Percentiles rank a stretch among this genome's conserved stretches.
These are phyloP conservation scores for Metarhizium anisopliae DNA, from an alignment of 2,329 filamentous ascomycete genomes.

Conservation along the genomic window DNA sequence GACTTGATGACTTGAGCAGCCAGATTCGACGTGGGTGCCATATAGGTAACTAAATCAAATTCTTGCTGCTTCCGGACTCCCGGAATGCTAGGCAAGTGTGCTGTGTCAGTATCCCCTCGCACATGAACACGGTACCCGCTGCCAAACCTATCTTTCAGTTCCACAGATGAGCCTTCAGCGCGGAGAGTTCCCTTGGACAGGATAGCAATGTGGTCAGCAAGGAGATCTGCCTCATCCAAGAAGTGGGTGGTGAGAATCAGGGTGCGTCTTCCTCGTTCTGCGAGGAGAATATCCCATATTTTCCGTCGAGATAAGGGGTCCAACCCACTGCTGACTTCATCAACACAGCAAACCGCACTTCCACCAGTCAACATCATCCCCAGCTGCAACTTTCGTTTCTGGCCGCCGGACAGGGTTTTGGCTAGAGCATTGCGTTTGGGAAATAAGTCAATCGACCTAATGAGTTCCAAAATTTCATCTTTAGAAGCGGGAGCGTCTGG, in stretches of 20 bases:
- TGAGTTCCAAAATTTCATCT: conserved; percentile 52
- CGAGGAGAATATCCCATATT: conserved; percentile 88
- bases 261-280: conserved; percentile 71
- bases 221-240: conserved; percentile 82
- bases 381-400: conserved; percentile 85
- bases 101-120: conserved; percentile 45
- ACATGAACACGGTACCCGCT: conserved; percentile 79
- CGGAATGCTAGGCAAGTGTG: conserved; percentile 40
- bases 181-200: conserved; percentile 77
- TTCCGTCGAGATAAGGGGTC: conserved; percentile 81
- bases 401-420: conserved; percentile 77
- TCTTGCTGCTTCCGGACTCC: conserved; percentile 48
- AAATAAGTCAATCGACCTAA: conserved; percentile 63
- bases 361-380: conserved; percentile 94
- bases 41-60: conserved; percentile 66
- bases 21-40: conserved; percentile 57
- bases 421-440: conserved; percentile 64
- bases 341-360: conserved; percentile 78
- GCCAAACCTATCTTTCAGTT: conserved; percentile 73
- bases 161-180: conserved; percentile 75
- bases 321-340: conserved; percentile 83
- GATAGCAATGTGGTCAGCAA: conserved; percentile 83
- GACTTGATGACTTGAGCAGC: conserved; percentile 63
- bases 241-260: conserved; percentile 90
- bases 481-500: conserved; percentile 45